These are phyloP conservation scores for Colletotrichum zoysiae DNA, from an alignment of 2,329 filamentous ascomycete genomes.

Conservation along the genomic window DNA sequence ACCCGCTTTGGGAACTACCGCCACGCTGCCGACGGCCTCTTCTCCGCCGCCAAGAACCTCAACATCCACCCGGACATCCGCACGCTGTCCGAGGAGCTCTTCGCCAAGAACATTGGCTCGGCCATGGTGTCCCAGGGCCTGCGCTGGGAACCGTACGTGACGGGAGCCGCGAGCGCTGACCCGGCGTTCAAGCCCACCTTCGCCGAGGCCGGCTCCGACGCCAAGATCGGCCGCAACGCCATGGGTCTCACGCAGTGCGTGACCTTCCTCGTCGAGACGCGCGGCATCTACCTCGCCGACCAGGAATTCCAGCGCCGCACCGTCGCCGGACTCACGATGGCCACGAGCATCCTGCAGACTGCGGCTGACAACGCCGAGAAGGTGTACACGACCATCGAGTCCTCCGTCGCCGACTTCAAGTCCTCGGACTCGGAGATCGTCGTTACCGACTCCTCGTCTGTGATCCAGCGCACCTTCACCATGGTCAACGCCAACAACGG, in stretches of 20 bases:
- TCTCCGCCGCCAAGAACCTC: constrained; percentile 52
- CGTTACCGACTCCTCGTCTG: constrained; percentile 46
- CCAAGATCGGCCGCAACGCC: constrained; percentile 49
- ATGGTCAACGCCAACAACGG: constrained; percentile 48
- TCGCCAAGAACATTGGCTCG: constrained; percentile 47
- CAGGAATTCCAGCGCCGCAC: constrained; percentile 51
- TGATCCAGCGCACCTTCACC: constrained; percentile 43
- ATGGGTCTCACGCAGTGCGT: constrained; percentile 49
- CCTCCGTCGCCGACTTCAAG: constrained; percentile 47
- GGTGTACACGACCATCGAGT: constrained; percentile 47
- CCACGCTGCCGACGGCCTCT: constrained; percentile 48
- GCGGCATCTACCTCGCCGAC: constrained; percentile 49
- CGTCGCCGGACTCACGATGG: constrained; percentile 48
- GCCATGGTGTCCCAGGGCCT: constrained; percentile 48
- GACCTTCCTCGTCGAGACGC: constrained; percentile 49
- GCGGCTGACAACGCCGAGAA: constrained; percentile 49
- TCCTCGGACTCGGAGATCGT: constrained; percentile 46
- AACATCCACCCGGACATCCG: constrained; percentile 50
- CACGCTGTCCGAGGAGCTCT: constrained; percentile 47
- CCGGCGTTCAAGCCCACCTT: constrained; percentile 45
- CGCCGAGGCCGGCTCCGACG: constrained; percentile 43
- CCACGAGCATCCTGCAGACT: constrained; percentile 48
- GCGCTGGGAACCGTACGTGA: constrained; percentile 50
- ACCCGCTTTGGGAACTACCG: constrained; percentile 40
- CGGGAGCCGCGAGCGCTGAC: constrained; percentile 43